Evolutionary conservation across 2,329 filamentous ascomycete genomes (phyloP), one percentile per base, ranked within the genome.

Genomic region (Lasiodiplodia gonubiensis): DNA sequence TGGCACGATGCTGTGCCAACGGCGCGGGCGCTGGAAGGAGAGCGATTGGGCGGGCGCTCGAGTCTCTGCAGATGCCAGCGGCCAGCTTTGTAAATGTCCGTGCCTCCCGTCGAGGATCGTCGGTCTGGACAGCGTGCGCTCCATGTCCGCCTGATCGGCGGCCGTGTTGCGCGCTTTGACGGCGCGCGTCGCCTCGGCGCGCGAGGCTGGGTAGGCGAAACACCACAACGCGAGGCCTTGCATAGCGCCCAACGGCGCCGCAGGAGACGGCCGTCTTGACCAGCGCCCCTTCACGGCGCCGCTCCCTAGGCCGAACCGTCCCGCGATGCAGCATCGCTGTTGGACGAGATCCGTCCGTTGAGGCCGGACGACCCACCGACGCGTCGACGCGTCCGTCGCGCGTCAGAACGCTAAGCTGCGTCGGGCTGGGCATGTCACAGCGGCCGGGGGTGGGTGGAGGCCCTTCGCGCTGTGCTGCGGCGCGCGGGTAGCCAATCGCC

Each of bases 1-100:
- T 46, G 39, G 57, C 53, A 48, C 57, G 42, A 49, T 46, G 57
- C 57, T 16, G 57, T 61, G 27, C 27, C 42, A 51, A 63, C 59
- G 59, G 42, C 59, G 59, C 49, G 59, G 46, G 25, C 46, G 53
- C 33, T 37, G 53, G 53, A 57, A 25, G 33, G n/a, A 39, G 33
- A 54, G 52, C 52, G 52, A 54, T 54, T 54, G 42, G 52, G 52
- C 30, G 7, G 30, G 23, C 49, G 49, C 49, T 30, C 52, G 27
- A 54, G 27, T n/a, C 27, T 53, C 30, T 54, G 42, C 42, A 46
- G 42, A 46, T 46, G 42, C 42, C 42, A 46, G 42, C 42, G 42
- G 42, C 42, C 42, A 46, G 14, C 42, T 46, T 21, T 21, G 42
- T 21, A 21, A 46, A n/a, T 46, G 42, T 46, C 42, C 42, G 42